Conservation (phyloP, 2,329 filamentous ascomycete species). For the Fusarium incarnatum region DNA sequence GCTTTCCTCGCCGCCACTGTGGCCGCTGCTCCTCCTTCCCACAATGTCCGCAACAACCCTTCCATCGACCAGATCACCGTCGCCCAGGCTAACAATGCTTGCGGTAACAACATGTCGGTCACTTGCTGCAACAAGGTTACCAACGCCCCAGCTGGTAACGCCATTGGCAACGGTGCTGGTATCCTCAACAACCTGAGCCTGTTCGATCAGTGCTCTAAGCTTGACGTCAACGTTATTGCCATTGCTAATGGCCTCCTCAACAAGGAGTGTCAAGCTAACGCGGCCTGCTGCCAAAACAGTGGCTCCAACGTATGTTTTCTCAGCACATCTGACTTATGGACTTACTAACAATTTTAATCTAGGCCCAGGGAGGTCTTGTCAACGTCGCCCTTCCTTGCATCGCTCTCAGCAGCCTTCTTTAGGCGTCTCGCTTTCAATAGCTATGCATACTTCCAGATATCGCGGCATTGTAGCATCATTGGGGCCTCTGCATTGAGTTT, state of each 20-base stretch:
- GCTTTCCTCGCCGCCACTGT: slow-evolving; percentile 8
- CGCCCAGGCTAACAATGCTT: not conserved
- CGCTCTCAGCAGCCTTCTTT: not conserved
- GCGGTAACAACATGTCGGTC: slow-evolving; percentile 1
- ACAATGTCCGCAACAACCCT: not conserved
- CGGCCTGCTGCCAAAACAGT: slow-evolving; percentile 16
- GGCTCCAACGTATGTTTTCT: not conserved
- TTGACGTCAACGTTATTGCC: not conserved
- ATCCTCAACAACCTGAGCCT: not conserved
- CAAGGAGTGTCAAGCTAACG: slow-evolving; percentile 3
- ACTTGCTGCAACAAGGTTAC: slow-evolving; percentile 7
- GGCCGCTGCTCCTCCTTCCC: not conserved
- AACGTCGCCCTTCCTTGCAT: slow-evolving; percentile 11
- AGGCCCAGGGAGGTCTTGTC: slow-evolving; percentile 6
- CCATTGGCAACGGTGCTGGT: not conserved
- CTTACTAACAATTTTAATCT: not conserved
- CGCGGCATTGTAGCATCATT: too few species aligned
- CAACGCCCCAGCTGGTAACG: slow-evolving; percentile 1
- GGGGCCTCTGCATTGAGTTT: too few species aligned
- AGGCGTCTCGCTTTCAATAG: not conserved
- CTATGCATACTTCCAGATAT: too few species aligned
- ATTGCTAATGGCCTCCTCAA: not conserved
- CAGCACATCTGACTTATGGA: rapidly evolving
- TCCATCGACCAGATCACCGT: not conserved
- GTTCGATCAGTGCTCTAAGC: slow-evolving; percentile 3